These are phyloP conservation scores for Sporisorium exsertum DNA, from an alignment of 1,284 basidiomycete genomes.

Conservation along the genomic window DNA sequence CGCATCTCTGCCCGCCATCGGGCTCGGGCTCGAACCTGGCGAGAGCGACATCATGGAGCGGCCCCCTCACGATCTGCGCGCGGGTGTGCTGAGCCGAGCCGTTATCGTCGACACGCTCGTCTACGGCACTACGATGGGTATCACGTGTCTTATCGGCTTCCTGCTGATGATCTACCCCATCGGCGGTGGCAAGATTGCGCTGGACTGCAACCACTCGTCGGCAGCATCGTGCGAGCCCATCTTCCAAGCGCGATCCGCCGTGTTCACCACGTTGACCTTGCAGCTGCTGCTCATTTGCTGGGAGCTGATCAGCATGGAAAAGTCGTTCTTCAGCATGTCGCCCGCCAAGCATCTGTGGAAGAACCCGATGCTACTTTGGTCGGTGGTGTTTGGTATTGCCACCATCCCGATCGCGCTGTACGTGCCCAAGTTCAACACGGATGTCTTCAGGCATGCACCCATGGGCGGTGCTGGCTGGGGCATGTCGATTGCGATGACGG, in stretches of 20 bases:
- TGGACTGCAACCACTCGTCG: slow-evolving; percentile 60
- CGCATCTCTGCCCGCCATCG: slow-evolving; percentile 61
- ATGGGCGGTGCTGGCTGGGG: slow-evolving; percentile 59
- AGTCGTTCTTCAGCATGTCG: slow-evolving; percentile 58
- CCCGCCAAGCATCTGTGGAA: slow-evolving; percentile 54
- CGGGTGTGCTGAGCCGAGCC: slow-evolving; percentile 55
- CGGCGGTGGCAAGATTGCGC: slow-evolving; percentile 49
- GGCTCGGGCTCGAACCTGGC: slow-evolving; percentile 59
- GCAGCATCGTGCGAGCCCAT: slow-evolving; percentile 51
- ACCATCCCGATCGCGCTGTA: slow-evolving; percentile 63
- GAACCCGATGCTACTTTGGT: slow-evolving; percentile 62
- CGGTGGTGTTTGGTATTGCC: slow-evolving; percentile 54
- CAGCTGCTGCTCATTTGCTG: slow-evolving; percentile 61
- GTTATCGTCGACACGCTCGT: slow-evolving; percentile 64
- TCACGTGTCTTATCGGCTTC: slow-evolving; percentile 61
- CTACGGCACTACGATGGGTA: slow-evolving; percentile 60
- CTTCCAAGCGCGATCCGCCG: slow-evolving; percentile 61
- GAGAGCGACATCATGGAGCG: slow-evolving; percentile 61
- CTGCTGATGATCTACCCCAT: slow-evolving; percentile 62
- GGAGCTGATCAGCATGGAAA: slow-evolving; percentile 62
- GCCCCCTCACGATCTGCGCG: slow-evolving; percentile 55
- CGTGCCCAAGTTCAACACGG: slow-evolving; percentile 61
- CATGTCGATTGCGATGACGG: slow-evolving; percentile 53
- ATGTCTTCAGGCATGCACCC: slow-evolving; percentile 59
- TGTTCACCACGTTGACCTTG: slow-evolving; percentile 60